Percentiles rank a stretch among this genome's conserved stretches.
These are phyloP conservation scores for Helicocarpus griseus DNA, from an alignment of 2,329 filamentous ascomycete species.

Conservation along the genomic window DNA sequence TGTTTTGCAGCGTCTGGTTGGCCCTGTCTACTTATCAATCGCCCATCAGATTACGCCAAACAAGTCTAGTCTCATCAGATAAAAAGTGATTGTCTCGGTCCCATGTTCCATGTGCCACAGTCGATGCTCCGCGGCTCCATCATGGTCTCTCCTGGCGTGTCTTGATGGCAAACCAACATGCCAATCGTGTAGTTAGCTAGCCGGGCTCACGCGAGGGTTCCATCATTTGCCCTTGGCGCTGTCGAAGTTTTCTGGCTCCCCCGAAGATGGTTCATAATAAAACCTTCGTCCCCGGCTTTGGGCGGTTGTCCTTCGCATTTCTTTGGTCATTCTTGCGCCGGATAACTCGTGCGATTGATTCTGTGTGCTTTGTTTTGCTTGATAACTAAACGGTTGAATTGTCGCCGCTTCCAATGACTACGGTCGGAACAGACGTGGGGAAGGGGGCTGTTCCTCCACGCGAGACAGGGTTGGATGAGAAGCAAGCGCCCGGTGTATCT, in stretches of 20 bases:
- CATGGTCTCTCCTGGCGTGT: neutral
- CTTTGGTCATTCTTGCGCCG: neutral
- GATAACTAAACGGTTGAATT: no score
- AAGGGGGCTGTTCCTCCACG: neutral
- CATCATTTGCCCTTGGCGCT: neutral
- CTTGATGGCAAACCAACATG: neutral
- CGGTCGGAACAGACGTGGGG: neutral
- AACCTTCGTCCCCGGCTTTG: neutral
- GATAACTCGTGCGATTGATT: neutral
- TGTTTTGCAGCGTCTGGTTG: conserved; percentile 1
- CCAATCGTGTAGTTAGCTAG: neutral
- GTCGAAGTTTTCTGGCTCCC: neutral
- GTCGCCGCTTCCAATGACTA: neutral
- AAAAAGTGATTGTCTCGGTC: neutral
- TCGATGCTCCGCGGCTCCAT: neutral
- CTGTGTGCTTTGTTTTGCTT: no score
- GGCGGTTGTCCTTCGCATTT: neutral
- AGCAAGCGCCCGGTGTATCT: neutral
- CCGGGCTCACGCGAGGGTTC: neutral
- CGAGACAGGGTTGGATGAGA: neutral
- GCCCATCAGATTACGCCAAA: conserved; percentile 7
- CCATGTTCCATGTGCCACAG: neutral
- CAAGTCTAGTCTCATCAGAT: conserved; percentile 5
- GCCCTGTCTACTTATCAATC: conserved; percentile 4
- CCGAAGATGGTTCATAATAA: neutral